Percentiles rank a stretch among this genome's conserved stretches.
These are phyloP conservation scores for Tuctoria greenei DNA, from an alignment of 176 grass and related monocot species.

Conservation along the genomic window DNA sequence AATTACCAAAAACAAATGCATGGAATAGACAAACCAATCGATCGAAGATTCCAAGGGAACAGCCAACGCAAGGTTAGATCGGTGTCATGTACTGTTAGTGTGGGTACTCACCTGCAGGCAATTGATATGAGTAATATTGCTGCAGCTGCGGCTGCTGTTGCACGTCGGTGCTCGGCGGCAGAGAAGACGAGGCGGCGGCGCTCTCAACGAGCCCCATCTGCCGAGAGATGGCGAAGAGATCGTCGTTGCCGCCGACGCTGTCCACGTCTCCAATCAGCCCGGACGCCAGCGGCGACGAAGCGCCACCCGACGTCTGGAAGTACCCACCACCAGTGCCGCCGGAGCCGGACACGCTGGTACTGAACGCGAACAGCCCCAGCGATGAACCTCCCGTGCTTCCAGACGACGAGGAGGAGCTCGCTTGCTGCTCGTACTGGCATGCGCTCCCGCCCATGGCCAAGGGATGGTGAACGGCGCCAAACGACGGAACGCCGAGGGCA, in stretches of 20 bases:
- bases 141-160: too few relatives aligned
- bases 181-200: too few relatives aligned
- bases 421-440: slow-evolving; percentile 52
- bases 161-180: too few relatives aligned
- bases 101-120: too few relatives aligned
- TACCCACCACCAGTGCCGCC: slow-evolving; percentile 15
- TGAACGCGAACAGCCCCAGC: slow-evolving; percentile 33
- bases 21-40: too few relatives aligned
- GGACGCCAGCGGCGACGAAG: slow-evolving; percentile 35
- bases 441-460: slow-evolving; percentile 36
- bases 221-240: slow-evolving; percentile 91
- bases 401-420: slow-evolving; percentile 42
- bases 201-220: slow-evolving; percentile 65
- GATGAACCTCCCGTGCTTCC: slow-evolving; percentile 51
- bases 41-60: too few relatives aligned
- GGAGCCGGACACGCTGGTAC: neutral
- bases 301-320: slow-evolving; percentile 44
- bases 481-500: slow-evolving; percentile 22
- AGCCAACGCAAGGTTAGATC: too few relatives aligned
- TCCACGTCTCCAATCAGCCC: slow-evolving; percentile 46
- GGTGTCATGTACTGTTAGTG: too few relatives aligned
- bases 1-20: too few relatives aligned
- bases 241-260: slow-evolving; percentile 52
- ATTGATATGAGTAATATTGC: too few relatives aligned
- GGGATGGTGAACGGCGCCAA: slow-evolving; percentile 11